phyloP scores from a whole-genome alignment of 106 monocot species.

The Dactylorhiza incarnata region DNA sequence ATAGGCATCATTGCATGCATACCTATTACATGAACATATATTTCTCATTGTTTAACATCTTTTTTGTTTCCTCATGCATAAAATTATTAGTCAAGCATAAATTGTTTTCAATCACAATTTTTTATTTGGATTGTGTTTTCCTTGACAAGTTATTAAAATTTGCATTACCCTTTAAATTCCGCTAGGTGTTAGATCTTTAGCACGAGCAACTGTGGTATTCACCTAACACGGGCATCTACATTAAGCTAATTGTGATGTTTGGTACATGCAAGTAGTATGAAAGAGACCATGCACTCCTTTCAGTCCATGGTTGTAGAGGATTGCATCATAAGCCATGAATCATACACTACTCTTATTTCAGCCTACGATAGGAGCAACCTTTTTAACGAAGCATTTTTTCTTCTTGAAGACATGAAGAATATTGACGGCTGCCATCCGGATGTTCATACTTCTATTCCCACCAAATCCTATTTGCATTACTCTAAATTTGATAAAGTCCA shows the following conservation, averaged over 20 bases:
- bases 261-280: constrained; percentile 91
- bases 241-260: constrained; percentile 96
- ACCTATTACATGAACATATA: neutral
- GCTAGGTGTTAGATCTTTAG: constrained; percentile 84
- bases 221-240: constrained; percentile 80
- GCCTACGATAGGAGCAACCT: constrained; percentile 87
- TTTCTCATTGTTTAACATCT: neutral
- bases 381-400: constrained; percentile 62
- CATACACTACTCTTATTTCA: constrained; percentile 86
- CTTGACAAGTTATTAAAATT: neutral
- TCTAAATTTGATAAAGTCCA: constrained; percentile 69
- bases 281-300: constrained; percentile 68
- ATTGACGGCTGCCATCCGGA: constrained; percentile 79
- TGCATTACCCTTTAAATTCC: neutral
- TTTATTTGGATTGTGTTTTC: neutral
- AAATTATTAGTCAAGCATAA: neutral
- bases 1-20: constrained; percentile 64
- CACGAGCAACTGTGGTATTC: constrained; percentile 88
- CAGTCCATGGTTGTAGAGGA: constrained; percentile 85
- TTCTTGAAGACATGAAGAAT: constrained; percentile 72
- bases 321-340: constrained; percentile 67
- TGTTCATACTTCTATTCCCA: constrained; percentile 89
- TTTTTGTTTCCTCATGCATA: neutral
- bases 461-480: constrained; percentile 73
- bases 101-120: neutral